phyloP scores from a whole-genome alignment of 768 basidiomycete species.

The Lactarius pseudohatsudake region DNA sequence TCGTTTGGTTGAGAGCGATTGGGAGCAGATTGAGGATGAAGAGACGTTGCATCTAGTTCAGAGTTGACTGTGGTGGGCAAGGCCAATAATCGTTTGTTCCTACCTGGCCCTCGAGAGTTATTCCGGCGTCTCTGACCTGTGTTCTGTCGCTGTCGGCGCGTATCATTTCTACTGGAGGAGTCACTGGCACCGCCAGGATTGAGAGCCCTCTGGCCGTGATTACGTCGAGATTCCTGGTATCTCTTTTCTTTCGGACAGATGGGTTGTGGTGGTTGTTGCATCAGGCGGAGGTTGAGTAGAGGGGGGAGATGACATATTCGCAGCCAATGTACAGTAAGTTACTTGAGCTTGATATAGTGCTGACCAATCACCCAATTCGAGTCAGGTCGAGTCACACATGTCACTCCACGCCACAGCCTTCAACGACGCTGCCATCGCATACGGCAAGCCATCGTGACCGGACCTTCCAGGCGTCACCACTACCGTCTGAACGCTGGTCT shows the following conservation, averaged over 20 bases:
- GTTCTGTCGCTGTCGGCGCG: constrained; percentile 4
- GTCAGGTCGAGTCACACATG: background rate
- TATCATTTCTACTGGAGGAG: background rate
- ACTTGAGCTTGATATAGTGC: background rate
- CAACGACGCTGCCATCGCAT: background rate
- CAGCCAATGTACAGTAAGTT: no score
- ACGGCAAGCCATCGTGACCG: background rate
- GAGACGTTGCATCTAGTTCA: background rate
- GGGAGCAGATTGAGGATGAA: constrained; percentile 8
- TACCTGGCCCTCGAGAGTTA: constrained; percentile 3
- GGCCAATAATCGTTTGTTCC: background rate
- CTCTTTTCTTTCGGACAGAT: background rate
- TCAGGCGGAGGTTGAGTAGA: background rate
- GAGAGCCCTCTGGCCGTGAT: background rate
- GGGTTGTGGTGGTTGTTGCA: background rate
- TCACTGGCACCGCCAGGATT: background rate
- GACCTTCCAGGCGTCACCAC: background rate
- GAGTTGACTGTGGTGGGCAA: background rate
- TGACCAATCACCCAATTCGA: constrained; percentile 11
- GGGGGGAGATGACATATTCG: constrained; percentile 23
- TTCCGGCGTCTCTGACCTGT: constrained; percentile 11
- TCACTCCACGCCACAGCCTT: background rate
- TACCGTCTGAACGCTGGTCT: background rate
- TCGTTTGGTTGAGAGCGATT: background rate
- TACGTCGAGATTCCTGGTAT: constrained; percentile 13